A percentile compares a stretch with the other conserved stretches of the same genome.
phyloP scores from a whole-genome alignment of 2,329 filamentous ascomycete genomes.

The Hypoxylon sp. region DNA sequence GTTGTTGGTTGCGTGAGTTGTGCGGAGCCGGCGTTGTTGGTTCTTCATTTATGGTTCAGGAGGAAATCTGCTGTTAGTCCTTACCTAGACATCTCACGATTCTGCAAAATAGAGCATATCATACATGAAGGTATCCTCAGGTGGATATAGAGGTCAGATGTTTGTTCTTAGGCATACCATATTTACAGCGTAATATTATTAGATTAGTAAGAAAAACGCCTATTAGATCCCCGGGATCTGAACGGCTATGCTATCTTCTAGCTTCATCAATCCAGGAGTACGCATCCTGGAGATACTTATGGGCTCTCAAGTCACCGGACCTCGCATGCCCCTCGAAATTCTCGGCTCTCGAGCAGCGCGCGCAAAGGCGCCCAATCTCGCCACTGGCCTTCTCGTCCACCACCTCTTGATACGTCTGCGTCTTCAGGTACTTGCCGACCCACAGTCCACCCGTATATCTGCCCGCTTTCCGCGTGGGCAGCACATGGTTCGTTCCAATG shows the following conservation, averaged over 20 bases:
- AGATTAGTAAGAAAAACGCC: background rate
- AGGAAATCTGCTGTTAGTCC: background rate
- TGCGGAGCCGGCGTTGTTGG: slow-evolving; percentile 5
- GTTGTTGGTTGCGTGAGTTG: background rate
- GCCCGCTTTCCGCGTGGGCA: slow-evolving; percentile 62
- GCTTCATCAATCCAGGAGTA: slow-evolving; percentile 58
- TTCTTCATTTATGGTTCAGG: background rate
- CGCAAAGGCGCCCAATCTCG: slow-evolving; percentile 62
- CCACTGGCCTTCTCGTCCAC: slow-evolving; percentile 58
- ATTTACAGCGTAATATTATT: too few species aligned
- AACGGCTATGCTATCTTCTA: slow-evolving; percentile 17
- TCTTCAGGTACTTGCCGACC: slow-evolving; percentile 67
- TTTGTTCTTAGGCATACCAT: too few species aligned
- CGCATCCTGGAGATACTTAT: slow-evolving; percentile 57
- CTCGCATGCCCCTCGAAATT: slow-evolving; percentile 66
- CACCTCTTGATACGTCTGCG: slow-evolving; percentile 67
- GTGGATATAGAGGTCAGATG: too few species aligned
- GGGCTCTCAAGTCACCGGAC: slow-evolving; percentile 62
- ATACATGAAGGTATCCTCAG: background rate
- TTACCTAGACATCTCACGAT: background rate
- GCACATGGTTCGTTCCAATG: slow-evolving; percentile 67
- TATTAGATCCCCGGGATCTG: background rate
- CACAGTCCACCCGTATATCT: slow-evolving; percentile 65
- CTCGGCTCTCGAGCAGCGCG: slow-evolving; percentile 62
- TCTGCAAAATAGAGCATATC: background rate